These are phyloP conservation scores for Cyberlindnera mycetangii DNA, from an alignment of 805 yeast genomes.

Conservation along the genomic window DNA sequence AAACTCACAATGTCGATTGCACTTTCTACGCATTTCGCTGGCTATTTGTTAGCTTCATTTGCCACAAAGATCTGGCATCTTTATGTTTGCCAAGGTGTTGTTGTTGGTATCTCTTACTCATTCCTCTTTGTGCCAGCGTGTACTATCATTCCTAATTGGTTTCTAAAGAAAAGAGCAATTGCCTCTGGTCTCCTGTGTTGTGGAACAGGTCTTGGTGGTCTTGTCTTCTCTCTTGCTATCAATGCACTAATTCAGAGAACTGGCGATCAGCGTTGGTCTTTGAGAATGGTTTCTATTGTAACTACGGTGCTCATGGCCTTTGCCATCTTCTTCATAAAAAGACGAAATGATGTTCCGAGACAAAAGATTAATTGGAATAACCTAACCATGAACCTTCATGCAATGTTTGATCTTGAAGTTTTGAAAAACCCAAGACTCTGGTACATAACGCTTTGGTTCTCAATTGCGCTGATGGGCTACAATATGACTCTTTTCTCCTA, in stretches of 20 bases:
- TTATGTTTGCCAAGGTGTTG: conserved; percentile 63
- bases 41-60: conserved; percentile 58
- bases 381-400: conserved; percentile 22
- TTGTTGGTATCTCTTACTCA: conserved; percentile 52
- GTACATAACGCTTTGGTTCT: conserved; percentile 36
- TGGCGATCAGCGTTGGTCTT: conserved; percentile 46
- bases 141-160: conserved; percentile 67
- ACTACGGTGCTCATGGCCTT: conserved; percentile 35
- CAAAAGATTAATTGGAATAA: conserved; percentile 8
- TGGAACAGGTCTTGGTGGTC: conserved; percentile 56
- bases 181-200: conserved; percentile 46
- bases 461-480: conserved; percentile 39
- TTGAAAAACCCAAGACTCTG: conserved; percentile 31
- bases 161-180: conserved; percentile 55
- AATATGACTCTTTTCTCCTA: conserved; percentile 43
- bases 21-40: conserved; percentile 46
- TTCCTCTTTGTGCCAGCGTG: conserved; percentile 56
- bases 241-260: conserved; percentile 40
- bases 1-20: conserved; percentile 49
- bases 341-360: conserved; percentile 28
- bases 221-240: conserved; percentile 40
- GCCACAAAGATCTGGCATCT: conserved; percentile 62
- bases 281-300: conserved; percentile 43
- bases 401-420: conserved; percentile 35
- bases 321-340: conserved; percentile 37